Percentiles rank a stretch among this genome's conserved stretches.
Conservation (phyloP, 2,329 filamentous ascomycete genomes). For the Penicillium thymicola region DNA sequence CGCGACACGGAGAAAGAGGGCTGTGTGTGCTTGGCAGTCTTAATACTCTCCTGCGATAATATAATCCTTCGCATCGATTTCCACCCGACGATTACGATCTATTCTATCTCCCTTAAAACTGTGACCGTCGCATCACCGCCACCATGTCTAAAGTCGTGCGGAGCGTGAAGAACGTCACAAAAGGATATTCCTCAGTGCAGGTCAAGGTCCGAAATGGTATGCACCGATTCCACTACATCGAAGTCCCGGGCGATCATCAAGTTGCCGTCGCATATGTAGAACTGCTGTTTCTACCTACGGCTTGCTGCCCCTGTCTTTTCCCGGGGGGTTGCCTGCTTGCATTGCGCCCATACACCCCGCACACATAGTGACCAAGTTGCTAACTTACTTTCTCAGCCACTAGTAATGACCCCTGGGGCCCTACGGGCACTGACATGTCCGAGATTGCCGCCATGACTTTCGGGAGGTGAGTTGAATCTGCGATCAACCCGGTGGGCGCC, state of each 20-base stretch:
- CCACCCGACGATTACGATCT: constrained; percentile 2
- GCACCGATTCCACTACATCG: constrained; percentile 30
- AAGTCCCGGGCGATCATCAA: background rate
- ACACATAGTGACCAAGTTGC: constrained; percentile 4
- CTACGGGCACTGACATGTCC: constrained; percentile 95
- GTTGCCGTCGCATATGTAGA: background rate
- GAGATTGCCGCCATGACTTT: constrained; percentile 98
- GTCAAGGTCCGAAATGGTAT: constrained; percentile 97
- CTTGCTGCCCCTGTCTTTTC: constrained; percentile 4
- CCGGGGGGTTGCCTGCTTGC: background rate
- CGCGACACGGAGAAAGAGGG: constrained; percentile 18
- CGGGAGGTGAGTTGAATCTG: constrained; percentile 69
- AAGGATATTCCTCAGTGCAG: constrained; percentile 94
- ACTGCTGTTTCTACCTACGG: background rate
- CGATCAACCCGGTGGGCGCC: background rate
- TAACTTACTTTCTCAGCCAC: constrained; percentile 64
- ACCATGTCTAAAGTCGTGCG: constrained; percentile 94
- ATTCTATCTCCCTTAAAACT: background rate
- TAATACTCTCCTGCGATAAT: constrained; percentile 7
- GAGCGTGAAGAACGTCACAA: constrained; percentile 98
- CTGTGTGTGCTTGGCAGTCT: constrained; percentile 24
- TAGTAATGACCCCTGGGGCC: constrained; percentile 98
- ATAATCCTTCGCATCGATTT: constrained; percentile 10
- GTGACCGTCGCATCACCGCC: constrained; percentile 17
- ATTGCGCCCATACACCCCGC: constrained; percentile 2